A percentile compares a stretch with the other conserved stretches of the same genome.
phyloP scores from a whole-genome alignment of 495 filamentous ascomycete species.

The Daldinia childiae region DNA sequence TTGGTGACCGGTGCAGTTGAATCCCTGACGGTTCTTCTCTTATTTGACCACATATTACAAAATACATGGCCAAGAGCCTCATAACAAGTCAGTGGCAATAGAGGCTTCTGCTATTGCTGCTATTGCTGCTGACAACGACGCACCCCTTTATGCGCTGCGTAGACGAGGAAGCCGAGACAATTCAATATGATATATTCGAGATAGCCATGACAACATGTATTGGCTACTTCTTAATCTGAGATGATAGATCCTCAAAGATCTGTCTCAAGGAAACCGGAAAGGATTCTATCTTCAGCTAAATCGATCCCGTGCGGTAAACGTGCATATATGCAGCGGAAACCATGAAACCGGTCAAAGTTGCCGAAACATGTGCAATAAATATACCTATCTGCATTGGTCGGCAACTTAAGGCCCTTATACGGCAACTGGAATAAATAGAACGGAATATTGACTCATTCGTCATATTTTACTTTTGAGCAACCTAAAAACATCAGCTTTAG shows the following conservation, averaged over 20 bases:
- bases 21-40: conserved; percentile 10
- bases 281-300: conserved; percentile 11
- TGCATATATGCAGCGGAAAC: conserved; percentile 27
- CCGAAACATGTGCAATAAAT: conserved; percentile 2
- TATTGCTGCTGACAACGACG: neutral
- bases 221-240: neutral
- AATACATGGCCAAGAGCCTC: neutral
- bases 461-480: neutral
- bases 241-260: neutral
- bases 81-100: neutral
- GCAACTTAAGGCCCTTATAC: neutral
- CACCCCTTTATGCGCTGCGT: neutral
- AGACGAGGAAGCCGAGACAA: neutral
- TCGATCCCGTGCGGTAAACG: conserved; percentile 9
- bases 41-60: conserved; percentile 10
- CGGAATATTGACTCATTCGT: neutral
- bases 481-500: neutral
- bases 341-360: conserved; percentile 22
- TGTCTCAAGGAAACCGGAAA: conserved; percentile 32
- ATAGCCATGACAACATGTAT: conserved; percentile 3
- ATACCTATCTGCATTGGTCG: conserved; percentile 8
- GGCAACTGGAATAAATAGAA: conserved; percentile 2
- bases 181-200: neutral
- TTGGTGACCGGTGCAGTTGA: conserved; percentile 11
- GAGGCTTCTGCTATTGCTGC: neutral